Percentiles rank a stretch among this genome's conserved stretches.
Evolutionary conservation across 2,329 filamentous ascomycete genomes (phyloP).

Genomic region (Didymella exigua): DNA sequence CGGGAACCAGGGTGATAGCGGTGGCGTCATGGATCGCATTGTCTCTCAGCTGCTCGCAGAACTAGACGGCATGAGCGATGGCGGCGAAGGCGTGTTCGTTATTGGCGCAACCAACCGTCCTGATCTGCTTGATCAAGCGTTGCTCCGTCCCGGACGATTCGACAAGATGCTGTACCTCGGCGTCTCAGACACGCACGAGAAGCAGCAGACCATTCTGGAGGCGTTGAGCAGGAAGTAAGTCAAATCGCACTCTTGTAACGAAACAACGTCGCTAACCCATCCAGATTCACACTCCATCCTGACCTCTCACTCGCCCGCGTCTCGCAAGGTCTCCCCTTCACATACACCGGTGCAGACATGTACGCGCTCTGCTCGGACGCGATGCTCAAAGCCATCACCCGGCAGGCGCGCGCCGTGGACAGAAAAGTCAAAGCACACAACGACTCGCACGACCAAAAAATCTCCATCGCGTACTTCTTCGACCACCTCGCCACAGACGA

Average conservation of each 20-base stretch:
- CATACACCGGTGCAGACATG: slow-evolving; percentile 95
- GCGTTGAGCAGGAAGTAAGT: slow-evolving; percentile 90
- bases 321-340: slow-evolving; percentile 82
- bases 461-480: slow-evolving; percentile 93
- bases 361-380: slow-evolving; percentile 97
- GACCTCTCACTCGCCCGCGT: slow-evolving; percentile 76
- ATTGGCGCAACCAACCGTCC: slow-evolving; percentile 96
- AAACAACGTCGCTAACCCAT: slow-evolving; percentile 2
- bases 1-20: slow-evolving; percentile 95
- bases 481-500: slow-evolving; percentile 84
- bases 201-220: slow-evolving; percentile 92
- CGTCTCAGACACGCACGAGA: slow-evolving; percentile 94
- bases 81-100: slow-evolving; percentile 86
- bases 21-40: slow-evolving; percentile 97
- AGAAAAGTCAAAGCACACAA: slow-evolving; percentile 77
- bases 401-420: slow-evolving; percentile 84
- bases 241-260: background rate
- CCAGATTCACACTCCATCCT: slow-evolving; percentile 82
- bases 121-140: slow-evolving; percentile 86
- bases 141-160: slow-evolving; percentile 88
- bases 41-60: slow-evolving; percentile 94
- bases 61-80: slow-evolving; percentile 95
- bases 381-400: slow-evolving; percentile 97
- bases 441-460: slow-evolving; percentile 51
- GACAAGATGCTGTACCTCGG: slow-evolving; percentile 99